These are phyloP conservation scores for Magnolia officinalis DNA, from an alignment of 164 flowering plant species.

Conservation along the genomic window DNA sequence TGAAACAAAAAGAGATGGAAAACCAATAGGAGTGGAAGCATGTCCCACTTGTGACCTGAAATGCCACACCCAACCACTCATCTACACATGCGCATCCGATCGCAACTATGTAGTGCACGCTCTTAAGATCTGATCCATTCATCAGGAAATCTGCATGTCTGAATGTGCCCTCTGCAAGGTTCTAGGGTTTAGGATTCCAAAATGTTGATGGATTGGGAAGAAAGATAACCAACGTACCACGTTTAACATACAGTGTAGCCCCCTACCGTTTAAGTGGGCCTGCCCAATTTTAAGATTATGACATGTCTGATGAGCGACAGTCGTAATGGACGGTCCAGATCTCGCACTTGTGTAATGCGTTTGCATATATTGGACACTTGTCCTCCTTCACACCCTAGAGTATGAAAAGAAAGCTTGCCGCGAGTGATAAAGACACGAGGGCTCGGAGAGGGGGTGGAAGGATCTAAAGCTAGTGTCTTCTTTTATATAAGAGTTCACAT, in stretches of 20 bases:
- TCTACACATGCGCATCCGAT: background rate
- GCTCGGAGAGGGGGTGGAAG: slow-evolving; percentile 4
- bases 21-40: slow-evolving; percentile 17
- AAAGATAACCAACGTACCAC: background rate
- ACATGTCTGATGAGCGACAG: background rate
- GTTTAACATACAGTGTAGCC: too few relatives aligned
- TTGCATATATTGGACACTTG: background rate
- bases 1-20: slow-evolving; percentile 18
- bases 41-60: slow-evolving; percentile 8
- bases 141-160: background rate
- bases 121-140: background rate
- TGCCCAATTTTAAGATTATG: too few relatives aligned
- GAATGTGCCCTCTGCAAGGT: too few relatives aligned
- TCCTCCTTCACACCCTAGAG: background rate
- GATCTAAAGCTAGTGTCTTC: slow-evolving; percentile 11
- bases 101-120: background rate
- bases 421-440: slow-evolving; percentile 9
- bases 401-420: slow-evolving; percentile 3
- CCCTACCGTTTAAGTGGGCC: too few relatives aligned
- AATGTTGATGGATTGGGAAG: background rate
- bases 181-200: background rate
- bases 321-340: background rate
- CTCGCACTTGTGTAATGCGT: background rate
- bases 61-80: background rate
- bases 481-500: slow-evolving; percentile 5